These are phyloP conservation scores for Penicillium sp. DNA, from an alignment of 2,329 filamentous ascomycete genomes.

Conservation along the genomic window DNA sequence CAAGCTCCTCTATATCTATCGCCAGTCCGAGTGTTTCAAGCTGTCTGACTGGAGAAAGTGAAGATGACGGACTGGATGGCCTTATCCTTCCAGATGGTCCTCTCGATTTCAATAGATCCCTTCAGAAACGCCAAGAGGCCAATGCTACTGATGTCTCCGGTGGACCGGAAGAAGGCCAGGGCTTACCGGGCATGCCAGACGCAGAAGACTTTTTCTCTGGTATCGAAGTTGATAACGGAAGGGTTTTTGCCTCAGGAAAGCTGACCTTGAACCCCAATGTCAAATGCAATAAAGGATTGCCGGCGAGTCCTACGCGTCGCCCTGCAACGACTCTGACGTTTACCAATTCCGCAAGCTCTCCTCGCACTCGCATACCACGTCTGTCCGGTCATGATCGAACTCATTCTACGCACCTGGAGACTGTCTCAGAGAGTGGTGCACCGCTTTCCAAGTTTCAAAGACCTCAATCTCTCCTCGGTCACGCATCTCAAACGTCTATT, in stretches of 20 bases:
- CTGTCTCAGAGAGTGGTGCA: conserved; percentile 84
- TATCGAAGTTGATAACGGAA: conserved; percentile 80
- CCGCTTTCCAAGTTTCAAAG: conserved; percentile 62
- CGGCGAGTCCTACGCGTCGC: conserved; percentile 65
- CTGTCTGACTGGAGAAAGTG: conserved; percentile 85
- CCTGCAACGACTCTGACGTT: conserved; percentile 86
- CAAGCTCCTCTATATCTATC: conserved; percentile 82
- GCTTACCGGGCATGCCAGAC: conserved; percentile 27
- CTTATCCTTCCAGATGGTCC: conserved; percentile 79
- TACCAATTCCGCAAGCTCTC: conserved; percentile 67
- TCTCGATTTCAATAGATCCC: conserved; percentile 74
- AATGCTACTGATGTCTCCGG: conserved; percentile 35
- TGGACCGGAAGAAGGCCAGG: conserved; percentile 25
- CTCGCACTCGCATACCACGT: conserved; percentile 71
- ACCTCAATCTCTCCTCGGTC: conserved; percentile 64
- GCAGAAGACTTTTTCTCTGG: conserved; percentile 79
- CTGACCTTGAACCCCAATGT: conserved; percentile 87
- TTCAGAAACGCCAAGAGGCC: conserved; percentile 65
- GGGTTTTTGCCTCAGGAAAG: conserved; percentile 76
- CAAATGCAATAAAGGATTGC: conserved; percentile 71
- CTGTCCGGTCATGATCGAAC: conserved; percentile 69
- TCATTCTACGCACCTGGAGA: conserved; percentile 72
- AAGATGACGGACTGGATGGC: conserved; percentile 90
- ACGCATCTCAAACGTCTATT: conserved; percentile 67
- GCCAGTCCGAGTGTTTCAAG: conserved; percentile 91